These are phyloP conservation scores for Diutina pseudorugosa DNA, from an alignment of 1,139 yeast genomes.

Conservation along the genomic window DNA sequence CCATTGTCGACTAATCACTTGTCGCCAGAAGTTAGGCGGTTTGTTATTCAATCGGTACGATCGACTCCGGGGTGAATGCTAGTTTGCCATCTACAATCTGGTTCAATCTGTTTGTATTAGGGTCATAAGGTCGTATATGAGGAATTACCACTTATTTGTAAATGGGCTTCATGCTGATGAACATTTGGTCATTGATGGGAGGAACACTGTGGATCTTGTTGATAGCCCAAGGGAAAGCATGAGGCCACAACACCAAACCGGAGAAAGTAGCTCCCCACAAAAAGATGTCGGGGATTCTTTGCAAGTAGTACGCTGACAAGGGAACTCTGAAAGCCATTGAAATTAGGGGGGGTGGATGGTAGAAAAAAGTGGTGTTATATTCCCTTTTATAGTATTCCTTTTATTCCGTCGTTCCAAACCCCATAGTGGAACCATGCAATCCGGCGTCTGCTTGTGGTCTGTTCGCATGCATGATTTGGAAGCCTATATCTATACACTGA, in stretches of 20 bases:
- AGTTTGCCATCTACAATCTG: neutral
- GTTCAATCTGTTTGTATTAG: neutral
- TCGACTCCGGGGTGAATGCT: too few species aligned
- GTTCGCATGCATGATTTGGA: neutral
- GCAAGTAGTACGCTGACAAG: neutral
- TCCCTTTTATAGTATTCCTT: neutral
- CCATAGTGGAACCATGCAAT: neutral
- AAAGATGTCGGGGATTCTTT: neutral
- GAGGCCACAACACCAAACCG: conserved; percentile 1
- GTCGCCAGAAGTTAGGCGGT: too few species aligned
- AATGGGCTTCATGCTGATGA: neutral
- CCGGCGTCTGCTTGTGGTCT: neutral
- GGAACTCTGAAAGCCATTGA: neutral
- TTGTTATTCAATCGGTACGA: too few species aligned
- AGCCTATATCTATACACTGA: too few species aligned
- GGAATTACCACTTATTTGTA: neutral
- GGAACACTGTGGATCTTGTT: neutral
- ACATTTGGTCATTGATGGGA: neutral
- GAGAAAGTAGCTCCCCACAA: neutral
- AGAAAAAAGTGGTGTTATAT: neutral
- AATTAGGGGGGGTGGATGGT: neutral
- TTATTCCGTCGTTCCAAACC: neutral
- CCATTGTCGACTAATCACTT: too few species aligned
- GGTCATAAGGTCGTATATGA: neutral
- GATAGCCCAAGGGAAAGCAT: neutral